These are phyloP conservation scores for Vitis labrusca DNA, from an alignment of 164 flowering plant species.

Conservation along the genomic window DNA sequence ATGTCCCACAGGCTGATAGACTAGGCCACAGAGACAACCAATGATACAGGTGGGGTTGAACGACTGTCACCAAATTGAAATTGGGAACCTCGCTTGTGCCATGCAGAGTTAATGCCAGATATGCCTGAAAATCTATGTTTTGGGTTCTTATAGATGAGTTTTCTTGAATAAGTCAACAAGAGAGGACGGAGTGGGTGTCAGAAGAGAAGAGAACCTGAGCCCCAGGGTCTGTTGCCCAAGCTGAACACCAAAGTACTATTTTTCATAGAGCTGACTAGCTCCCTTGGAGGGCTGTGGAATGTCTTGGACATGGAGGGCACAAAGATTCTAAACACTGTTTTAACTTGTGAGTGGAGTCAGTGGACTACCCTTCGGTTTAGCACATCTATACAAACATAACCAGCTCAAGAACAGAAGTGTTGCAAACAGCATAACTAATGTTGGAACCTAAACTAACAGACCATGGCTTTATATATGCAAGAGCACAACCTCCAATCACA, in stretches of 20 bases:
- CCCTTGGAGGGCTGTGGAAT: constrained; percentile 15
- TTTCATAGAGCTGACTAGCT: constrained; percentile 25
- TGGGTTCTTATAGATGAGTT: too few relatives aligned
- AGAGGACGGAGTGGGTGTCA: too few relatives aligned
- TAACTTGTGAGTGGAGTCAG: constrained; percentile 26
- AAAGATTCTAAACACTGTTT: constrained; percentile 29
- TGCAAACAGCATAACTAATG: constrained; percentile 28
- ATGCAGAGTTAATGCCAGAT: too few relatives aligned
- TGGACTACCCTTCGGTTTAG: constrained; percentile 27
- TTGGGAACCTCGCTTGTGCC: too few relatives aligned
- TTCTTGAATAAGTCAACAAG: too few relatives aligned
- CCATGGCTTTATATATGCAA: constrained; percentile 39
- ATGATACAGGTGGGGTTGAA: too few relatives aligned
- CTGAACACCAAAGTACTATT: background rate
- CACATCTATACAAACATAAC: constrained; percentile 10
- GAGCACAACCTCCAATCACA: constrained; percentile 21
- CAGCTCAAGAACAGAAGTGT: constrained; percentile 33
- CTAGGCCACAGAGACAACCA: too few relatives aligned
- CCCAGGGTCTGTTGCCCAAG: constrained; percentile 17
- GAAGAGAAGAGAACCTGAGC: constrained; percentile 21
- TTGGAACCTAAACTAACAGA: constrained; percentile 40
- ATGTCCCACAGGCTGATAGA: too few relatives aligned
- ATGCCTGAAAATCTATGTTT: too few relatives aligned
- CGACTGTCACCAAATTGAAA: too few relatives aligned
- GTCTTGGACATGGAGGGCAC: constrained; percentile 32